These are phyloP conservation scores for Mucor irregularis DNA, from an alignment of 371 early-diverging fungal species.

Conservation along the genomic window DNA sequence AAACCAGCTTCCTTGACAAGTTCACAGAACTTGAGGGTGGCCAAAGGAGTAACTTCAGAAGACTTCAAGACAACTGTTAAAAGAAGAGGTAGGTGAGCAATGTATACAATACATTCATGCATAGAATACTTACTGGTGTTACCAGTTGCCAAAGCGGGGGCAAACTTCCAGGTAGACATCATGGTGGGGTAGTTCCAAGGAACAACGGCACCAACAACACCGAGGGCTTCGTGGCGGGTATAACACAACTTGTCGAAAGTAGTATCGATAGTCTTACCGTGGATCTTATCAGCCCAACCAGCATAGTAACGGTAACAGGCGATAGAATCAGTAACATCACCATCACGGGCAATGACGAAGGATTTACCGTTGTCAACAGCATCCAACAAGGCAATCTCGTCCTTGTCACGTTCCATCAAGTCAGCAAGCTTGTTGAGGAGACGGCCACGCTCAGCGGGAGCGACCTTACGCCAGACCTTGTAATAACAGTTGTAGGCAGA, in stretches of 20 bases:
- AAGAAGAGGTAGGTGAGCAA: no score
- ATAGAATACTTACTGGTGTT: constrained; percentile 46
- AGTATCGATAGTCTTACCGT: constrained; percentile 48
- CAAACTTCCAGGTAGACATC: constrained; percentile 80
- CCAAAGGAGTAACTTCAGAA: constrained; percentile 54
- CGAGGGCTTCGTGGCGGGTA: constrained; percentile 74
- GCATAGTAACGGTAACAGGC: constrained; percentile 76
- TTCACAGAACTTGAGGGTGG: constrained; percentile 41
- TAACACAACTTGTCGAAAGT: constrained; percentile 52
- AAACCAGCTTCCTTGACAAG: constrained; percentile 44
- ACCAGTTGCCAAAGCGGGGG: constrained; percentile 79
- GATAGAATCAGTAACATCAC: constrained; percentile 64
- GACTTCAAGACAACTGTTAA: constrained; percentile 58
- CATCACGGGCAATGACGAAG: constrained; percentile 51
- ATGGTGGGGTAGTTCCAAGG: constrained; percentile 56
- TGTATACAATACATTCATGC: no score
- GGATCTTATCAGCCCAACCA: constrained; percentile 77
- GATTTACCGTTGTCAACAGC: constrained; percentile 85
- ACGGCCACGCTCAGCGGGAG: constrained; percentile 48
- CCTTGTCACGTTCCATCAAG: constrained; percentile 65
- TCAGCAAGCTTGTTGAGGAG: constrained; percentile 63
- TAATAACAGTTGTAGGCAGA: constrained; percentile 71
- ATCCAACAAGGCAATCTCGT: constrained; percentile 77
- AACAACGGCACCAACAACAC: constrained; percentile 78
- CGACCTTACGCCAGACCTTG: constrained; percentile 61